A percentile compares a stretch with the other conserved stretches of the same genome.
These are phyloP conservation scores for Hortiboletus rubellus DNA, from an alignment of 1,284 basidiomycete species.

Conservation along the genomic window DNA sequence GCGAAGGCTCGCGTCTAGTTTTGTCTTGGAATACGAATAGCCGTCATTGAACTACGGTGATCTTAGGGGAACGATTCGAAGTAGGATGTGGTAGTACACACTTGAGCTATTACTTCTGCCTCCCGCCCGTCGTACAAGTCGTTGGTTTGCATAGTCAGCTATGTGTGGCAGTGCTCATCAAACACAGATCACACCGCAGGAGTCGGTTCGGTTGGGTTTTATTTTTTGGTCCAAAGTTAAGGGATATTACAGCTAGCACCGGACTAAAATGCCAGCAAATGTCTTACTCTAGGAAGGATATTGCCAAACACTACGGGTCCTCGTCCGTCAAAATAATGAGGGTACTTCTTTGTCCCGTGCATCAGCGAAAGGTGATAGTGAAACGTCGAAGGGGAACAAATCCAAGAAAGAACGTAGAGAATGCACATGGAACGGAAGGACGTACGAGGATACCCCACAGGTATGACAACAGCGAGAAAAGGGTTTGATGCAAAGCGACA, in stretches of 20 bases:
- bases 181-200: not conserved
- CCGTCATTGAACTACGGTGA: conserved; percentile 47
- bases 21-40: conserved; percentile 50
- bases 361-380: conserved; percentile 9
- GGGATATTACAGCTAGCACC: conserved; percentile 31
- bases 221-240: conserved; percentile 23
- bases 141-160: conserved; percentile 20
- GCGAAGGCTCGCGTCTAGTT: conserved; percentile 49
- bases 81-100: conserved; percentile 2
- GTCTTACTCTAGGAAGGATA: conserved; percentile 29
- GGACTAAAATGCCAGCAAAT: conserved; percentile 28
- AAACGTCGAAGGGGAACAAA: conserved; percentile 16
- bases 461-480: conserved; percentile 21
- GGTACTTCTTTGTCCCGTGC: conserved; percentile 17
- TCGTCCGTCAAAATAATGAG: conserved; percentile 15
- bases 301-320: conserved; percentile 16
- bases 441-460: conserved; percentile 21
- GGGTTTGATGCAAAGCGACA: conserved; percentile 28
- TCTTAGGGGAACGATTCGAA: conserved; percentile 8
- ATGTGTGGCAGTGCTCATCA: conserved; percentile 24
- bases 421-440: conserved; percentile 16
- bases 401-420: conserved; percentile 27
- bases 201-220: not conserved
- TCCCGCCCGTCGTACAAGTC: conserved; percentile 32
- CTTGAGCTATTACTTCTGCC: conserved; percentile 34